Percentiles rank a stretch among this genome's conserved stretches.
Evolutionary conservation across 1,139 yeast genomes (phyloP).

Genomic region (Suhomyces taliae): DNA sequence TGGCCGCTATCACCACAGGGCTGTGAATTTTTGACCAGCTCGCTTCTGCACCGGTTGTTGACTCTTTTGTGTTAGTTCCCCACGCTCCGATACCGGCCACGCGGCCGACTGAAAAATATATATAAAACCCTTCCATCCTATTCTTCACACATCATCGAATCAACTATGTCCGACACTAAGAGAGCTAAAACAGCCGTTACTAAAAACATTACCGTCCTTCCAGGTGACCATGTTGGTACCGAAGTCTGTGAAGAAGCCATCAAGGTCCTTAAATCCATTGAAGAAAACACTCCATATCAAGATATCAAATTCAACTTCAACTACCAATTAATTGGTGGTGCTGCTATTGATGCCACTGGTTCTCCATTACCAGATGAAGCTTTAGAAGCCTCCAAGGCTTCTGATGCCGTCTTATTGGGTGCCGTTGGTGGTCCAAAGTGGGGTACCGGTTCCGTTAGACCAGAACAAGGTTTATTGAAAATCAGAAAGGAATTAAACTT

Average conservation of each 20-base stretch:
- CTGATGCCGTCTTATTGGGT: conserved; percentile 93
- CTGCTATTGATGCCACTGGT: conserved; percentile 97
- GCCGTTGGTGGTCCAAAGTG: conserved; percentile 99
- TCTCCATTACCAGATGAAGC: conserved; percentile 88
- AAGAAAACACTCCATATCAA: conserved; percentile 54
- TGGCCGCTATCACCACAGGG: too few species aligned
- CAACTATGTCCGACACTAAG: conserved; percentile 4
- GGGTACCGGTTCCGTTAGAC: conserved; percentile 94
- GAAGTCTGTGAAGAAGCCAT: conserved; percentile 89
- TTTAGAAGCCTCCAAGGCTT: conserved; percentile 76
- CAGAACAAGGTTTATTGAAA: conserved; percentile 92
- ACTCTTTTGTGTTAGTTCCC: neutral
- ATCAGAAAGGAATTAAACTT: conserved; percentile 91
- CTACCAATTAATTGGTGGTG: conserved; percentile 92
- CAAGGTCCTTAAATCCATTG: conserved; percentile 81
- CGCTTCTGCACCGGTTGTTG: neutral
- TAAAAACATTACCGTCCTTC: conserved; percentile 80
- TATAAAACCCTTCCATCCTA: neutral
- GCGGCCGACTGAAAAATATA: conserved; percentile 1
- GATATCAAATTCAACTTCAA: conserved; percentile 70
- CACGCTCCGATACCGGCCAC: conserved; percentile 1
- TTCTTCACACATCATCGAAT: neutral
- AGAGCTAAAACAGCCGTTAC: conserved; percentile 19
- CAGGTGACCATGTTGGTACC: conserved; percentile 97
- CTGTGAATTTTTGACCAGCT: neutral